These are phyloP conservation scores for Emmonsiellopsis sp. DNA, from an alignment of 2,329 filamentous ascomycete species.

Conservation along the genomic window DNA sequence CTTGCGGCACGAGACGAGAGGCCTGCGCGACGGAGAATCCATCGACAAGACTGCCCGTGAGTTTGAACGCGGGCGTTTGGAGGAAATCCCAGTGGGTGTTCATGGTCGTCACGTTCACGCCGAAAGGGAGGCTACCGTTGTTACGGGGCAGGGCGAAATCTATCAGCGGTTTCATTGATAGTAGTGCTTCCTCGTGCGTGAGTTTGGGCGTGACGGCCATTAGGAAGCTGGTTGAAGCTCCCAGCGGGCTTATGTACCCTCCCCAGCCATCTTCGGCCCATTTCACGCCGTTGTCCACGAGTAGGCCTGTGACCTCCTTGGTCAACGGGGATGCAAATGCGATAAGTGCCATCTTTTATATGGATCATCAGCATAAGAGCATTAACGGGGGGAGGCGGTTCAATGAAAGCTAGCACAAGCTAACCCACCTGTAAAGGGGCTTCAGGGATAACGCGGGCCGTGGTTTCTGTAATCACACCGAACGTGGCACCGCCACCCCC, in stretches of 20 bases:
- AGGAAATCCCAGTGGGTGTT: slow-evolving; percentile 4
- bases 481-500: slow-evolving; percentile 47
- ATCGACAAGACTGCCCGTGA: background rate
- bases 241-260: slow-evolving; percentile 9
- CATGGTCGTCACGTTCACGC: slow-evolving; percentile 3
- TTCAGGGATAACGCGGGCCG: slow-evolving; percentile 12
- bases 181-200: background rate
- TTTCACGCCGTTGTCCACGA: slow-evolving; percentile 11
- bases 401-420: background rate
- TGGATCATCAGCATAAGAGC: slow-evolving; percentile 1
- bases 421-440: slow-evolving; percentile 9
- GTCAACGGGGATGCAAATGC: background rate
- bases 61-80: background rate
- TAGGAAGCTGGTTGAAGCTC: background rate
- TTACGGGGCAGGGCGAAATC: slow-evolving; percentile 3
- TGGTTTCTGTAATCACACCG: slow-evolving; percentile 38
- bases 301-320: slow-evolving; percentile 4
- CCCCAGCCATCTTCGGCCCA: slow-evolving; percentile 17
- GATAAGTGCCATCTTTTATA: slow-evolving; percentile 5
- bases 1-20: slow-evolving; percentile 4
- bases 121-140: slow-evolving; percentile 2
- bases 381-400: background rate
- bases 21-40: slow-evolving; percentile 2
- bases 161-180: slow-evolving; percentile 4
- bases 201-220: slow-evolving; percentile 5